A percentile compares a stretch with the other conserved stretches of the same genome.
Evolutionary conservation across 1,284 basidiomycete species (phyloP).

Genomic region (Ustilago cynodontis): DNA sequence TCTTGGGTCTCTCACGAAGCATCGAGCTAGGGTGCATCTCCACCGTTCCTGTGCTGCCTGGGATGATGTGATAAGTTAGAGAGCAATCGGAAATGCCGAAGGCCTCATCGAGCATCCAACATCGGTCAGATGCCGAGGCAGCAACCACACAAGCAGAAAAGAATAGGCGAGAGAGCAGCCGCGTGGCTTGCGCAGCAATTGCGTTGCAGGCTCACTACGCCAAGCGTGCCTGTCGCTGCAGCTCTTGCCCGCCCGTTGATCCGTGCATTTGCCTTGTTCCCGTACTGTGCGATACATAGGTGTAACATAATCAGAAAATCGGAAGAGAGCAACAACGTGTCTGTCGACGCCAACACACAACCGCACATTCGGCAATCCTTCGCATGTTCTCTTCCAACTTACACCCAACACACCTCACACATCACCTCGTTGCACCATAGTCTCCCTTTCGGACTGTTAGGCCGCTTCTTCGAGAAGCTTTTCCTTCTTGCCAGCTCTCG

Average conservation of each 20-base stretch:
- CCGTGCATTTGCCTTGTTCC: neutral
- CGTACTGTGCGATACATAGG: neutral
- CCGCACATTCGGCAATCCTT: neutral
- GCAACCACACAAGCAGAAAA: no score
- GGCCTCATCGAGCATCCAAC: neutral
- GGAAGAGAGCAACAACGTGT: neutral
- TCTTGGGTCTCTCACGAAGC: no score
- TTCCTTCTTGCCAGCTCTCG: neutral
- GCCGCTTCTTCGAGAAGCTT: neutral
- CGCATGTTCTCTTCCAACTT: neutral
- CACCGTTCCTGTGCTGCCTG: no score
- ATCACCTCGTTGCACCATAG: neutral
- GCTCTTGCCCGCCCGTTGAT: neutral
- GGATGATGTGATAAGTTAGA: no score
- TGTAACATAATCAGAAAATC: neutral
- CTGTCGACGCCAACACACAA: neutral
- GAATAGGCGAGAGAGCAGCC: neutral
- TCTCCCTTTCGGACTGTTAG: neutral
- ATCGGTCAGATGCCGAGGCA: neutral
- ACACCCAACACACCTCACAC: neutral
- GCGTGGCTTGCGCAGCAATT: constrained; percentile 1
- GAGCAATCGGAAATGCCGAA: neutral
- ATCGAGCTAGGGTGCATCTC: no score
- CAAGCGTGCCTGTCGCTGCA: no score
- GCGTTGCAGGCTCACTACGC: neutral